Base-by-base conservation (phyloP, 1,139 yeast species). In the Candida sp. region DNA sequence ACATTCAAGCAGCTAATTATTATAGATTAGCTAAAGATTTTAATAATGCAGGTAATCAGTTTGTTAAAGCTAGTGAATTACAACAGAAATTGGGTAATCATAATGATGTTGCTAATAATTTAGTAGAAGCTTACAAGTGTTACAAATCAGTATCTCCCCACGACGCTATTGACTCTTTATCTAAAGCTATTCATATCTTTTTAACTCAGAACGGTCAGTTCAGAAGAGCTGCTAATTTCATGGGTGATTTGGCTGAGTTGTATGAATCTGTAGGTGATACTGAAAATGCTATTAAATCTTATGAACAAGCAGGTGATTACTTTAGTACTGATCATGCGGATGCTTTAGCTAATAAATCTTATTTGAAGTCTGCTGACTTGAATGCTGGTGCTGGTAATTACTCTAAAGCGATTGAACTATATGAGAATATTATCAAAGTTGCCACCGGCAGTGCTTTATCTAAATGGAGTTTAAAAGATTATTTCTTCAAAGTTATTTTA, bases 241-340 rank as follows among this genome's bases (percentile, higher is more conserved):
- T 93, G 57, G 81, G 86, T 74, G 98, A 93, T 61, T 75, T 93
- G 56, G 99, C 91, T 3, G 93, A 83, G 52, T 66, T 93, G 39
- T 89, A 87, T 60, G 98, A 93, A 63, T 76, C 76, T 40, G 70
- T 87, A 33, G 77, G 78, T 43, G 95, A 91, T 57, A 64, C 68
- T 22, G 71, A 75, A 15, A 78, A 78, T 52, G 97, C 99, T 3
- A 76, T 86, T 44, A 74, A 75, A 46, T 81, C 93, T 25, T 93
- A 87, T 62, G 96, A 90, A 59, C 87, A 86, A 55, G 97, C 99
- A 4, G 97, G 97, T 35, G 98, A 95, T 58, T 93, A 97, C 88
- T 90, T 87, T 61, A 80, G 82, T 47, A 90, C 95, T 49, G 99
- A 93, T 66, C 93, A 89, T 48, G 98, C 99, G 0, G 87, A 85